Evolutionary conservation across 2,329 filamentous ascomycete genomes (phyloP).

Genomic region (Sporothrix curviconia): DNA sequence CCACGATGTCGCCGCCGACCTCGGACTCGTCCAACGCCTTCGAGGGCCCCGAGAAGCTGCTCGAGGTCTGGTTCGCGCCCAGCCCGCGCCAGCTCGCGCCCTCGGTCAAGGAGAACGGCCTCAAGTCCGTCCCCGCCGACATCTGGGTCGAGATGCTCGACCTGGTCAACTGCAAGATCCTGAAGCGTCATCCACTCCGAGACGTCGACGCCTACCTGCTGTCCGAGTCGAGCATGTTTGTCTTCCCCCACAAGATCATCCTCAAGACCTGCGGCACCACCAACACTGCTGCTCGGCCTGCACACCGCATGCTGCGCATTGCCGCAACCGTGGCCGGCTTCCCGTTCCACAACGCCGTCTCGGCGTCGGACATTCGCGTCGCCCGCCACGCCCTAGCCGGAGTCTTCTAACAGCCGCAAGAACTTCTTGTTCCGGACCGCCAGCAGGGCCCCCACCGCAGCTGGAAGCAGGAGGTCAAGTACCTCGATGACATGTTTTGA

Average conservation of each 20-base stretch:
- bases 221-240: slow-evolving; percentile 99
- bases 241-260: slow-evolving; percentile 99
- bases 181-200: slow-evolving; percentile 91
- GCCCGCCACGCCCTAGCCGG: slow-evolving; percentile 87
- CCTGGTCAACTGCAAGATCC: slow-evolving; percentile 95
- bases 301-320: slow-evolving; percentile 87
- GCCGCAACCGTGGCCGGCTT: slow-evolving; percentile 86
- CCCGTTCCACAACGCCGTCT: slow-evolving; percentile 64
- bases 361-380: slow-evolving; percentile 59
- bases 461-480: slow-evolving; percentile 95
- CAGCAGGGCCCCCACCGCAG: slow-evolving; percentile 92
- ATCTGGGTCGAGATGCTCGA: slow-evolving; percentile 97
- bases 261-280: slow-evolving; percentile 98
- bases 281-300: slow-evolving; percentile 79
- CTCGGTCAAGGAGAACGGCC: slow-evolving; percentile 63
- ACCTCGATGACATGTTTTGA: slow-evolving; percentile 83
- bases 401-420: slow-evolving; percentile 98
- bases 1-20: slow-evolving; percentile 82
- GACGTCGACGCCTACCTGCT: slow-evolving; percentile 93
- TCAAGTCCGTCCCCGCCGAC: slow-evolving; percentile 79
- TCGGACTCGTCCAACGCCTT: slow-evolving; percentile 96
- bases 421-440: slow-evolving; percentile 92
- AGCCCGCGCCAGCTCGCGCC: slow-evolving; percentile 66
- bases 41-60: slow-evolving; percentile 94
- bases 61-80: slow-evolving; percentile 96